Conservation (phyloP, 129 eudicot species). For the Saposhnikovia divaricata region DNA sequence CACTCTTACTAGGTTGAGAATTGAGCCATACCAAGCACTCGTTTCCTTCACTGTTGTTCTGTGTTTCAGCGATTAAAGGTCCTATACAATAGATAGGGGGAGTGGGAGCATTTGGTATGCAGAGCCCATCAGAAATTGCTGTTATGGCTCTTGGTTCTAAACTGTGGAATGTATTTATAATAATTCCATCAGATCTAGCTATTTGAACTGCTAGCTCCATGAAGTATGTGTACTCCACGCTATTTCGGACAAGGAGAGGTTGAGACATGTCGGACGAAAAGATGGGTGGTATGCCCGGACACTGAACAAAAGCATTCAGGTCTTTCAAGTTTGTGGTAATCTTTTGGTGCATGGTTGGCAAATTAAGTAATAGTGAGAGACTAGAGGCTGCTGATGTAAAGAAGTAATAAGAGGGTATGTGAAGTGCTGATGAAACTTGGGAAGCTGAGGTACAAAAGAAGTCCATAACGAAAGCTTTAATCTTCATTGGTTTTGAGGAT, state of each 20-base stretch:
- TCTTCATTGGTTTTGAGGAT: slow-evolving; percentile 21
- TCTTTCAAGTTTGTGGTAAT: slow-evolving; percentile 15
- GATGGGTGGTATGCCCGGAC: slow-evolving; percentile 34
- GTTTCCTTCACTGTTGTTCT: background rate
- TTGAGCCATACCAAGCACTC: slow-evolving; percentile 56
- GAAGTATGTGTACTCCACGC: slow-evolving; percentile 10
- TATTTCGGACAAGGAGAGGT: slow-evolving; percentile 7
- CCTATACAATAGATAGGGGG: slow-evolving; percentile 58
- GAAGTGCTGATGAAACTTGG: slow-evolving; percentile 26
- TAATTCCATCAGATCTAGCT: slow-evolving; percentile 35
- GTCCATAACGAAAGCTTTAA: slow-evolving; percentile 49
- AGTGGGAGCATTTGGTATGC: slow-evolving; percentile 26
- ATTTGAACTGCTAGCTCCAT: slow-evolving; percentile 2
- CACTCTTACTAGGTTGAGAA: slow-evolving; percentile 44
- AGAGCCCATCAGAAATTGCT: slow-evolving; percentile 37
- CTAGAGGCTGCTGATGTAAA: slow-evolving; percentile 30
- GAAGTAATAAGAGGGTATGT: slow-evolving; percentile 56
- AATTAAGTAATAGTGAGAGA: slow-evolving; percentile 26
- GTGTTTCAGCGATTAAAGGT: slow-evolving; percentile 33
- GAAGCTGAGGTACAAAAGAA: slow-evolving; percentile 51
- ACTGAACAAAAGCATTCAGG: background rate
- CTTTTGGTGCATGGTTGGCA: slow-evolving; percentile 28
- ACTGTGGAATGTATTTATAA: slow-evolving; percentile 40
- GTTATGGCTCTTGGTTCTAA: slow-evolving; percentile 43
- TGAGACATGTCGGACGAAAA: slow-evolving; percentile 16